Base-by-base conservation (phyloP, 257 asterid species). In the Scutellaria minor region DNA sequence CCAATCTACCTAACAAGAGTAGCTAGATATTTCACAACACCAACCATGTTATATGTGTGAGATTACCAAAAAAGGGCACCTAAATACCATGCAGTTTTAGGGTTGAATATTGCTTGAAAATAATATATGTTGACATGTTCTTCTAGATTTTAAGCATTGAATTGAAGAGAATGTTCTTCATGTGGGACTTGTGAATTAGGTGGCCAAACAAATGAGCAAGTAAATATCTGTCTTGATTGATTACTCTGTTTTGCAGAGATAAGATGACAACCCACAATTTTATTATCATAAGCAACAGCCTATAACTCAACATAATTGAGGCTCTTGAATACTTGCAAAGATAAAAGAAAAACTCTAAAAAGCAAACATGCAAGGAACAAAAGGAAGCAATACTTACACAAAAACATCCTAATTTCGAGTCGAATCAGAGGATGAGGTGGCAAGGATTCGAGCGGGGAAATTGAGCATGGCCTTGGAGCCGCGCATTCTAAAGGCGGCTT, bases 381-480 rank as follows among this genome's bases (percentile, higher is more conserved):
- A n/a, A n/a, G n/a, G n/a, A n/a, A n/a, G n/a, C n/a, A 37, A 12
- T n/a, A 12, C 64, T 14, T n/a, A 6, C 66, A 10, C 59, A 10
- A 47, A 0, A 47, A 14, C 18, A 18, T 1, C 15, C 24, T 2
- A 11, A 3, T 40, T 54, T 42, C 8, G 9, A 64, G 41, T 64
- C 58, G 14, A 55, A 8, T 20, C 7, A 24, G 9, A 7, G 15
- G 72, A 22, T 4, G 85, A 48, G 1, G 78, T 66, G 4, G 78
- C 60, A 37, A 79, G 78, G 2, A 82, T 14, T 45, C 73, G 72
- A 6, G 80, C 61, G 0, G 96, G 93, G 48, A 89, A 89, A 72
- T 89, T 89, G 9, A 89, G 91, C 24, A 89, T 57, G 1, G 96
- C 96, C 55, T 82, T 87, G 10, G 87, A 59, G 2, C 96, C 96